A percentile compares a stretch with the other conserved stretches of the same genome.
These are phyloP conservation scores for Hanseniaspora osmophila DNA, from an alignment of 805 yeast species.

Conservation along the genomic window DNA sequence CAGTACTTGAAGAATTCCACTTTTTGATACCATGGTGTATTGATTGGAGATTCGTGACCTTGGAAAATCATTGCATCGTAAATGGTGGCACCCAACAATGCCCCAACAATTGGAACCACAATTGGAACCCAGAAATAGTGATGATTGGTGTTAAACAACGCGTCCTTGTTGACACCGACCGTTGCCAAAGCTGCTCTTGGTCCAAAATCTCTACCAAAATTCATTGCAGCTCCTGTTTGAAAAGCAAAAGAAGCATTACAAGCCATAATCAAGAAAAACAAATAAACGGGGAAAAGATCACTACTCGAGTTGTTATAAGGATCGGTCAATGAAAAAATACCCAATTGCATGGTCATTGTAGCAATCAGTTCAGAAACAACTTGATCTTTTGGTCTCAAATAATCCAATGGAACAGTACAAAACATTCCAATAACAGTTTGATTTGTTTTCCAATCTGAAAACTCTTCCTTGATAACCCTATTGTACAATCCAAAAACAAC, in stretches of 20 bases:
- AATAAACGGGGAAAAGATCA: constrained; percentile 32
- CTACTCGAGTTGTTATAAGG: constrained; percentile 34
- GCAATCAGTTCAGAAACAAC: constrained; percentile 34
- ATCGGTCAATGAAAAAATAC: constrained; percentile 38
- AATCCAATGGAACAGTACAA: constrained; percentile 31
- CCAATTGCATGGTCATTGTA: constrained; percentile 31
- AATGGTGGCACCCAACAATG: constrained; percentile 33
- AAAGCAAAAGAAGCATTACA: constrained; percentile 36
- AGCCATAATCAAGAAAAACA: constrained; percentile 30
- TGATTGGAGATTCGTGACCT: constrained; percentile 39
- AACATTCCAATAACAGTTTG: constrained; percentile 30
- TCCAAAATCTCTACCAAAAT: constrained; percentile 41
- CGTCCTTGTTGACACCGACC: constrained; percentile 32
- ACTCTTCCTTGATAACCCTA: constrained; percentile 20
- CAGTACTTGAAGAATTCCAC: constrained; percentile 9
- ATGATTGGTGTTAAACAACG: constrained; percentile 25
- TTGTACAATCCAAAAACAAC: constrained; percentile 32
- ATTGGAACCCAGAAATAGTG: constrained; percentile 42
- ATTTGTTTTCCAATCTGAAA: constrained; percentile 16
- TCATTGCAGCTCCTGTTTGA: constrained; percentile 42
- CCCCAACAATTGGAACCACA: constrained; percentile 36
- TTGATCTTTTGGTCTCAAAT: constrained; percentile 29
- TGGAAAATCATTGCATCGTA: constrained; percentile 38
- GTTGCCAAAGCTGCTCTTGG: constrained; percentile 37
- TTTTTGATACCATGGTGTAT: constrained; percentile 25